phyloP scores from a whole-genome alignment of 371 early-diverging fungal species.

The Coemansia sp. region DNA sequence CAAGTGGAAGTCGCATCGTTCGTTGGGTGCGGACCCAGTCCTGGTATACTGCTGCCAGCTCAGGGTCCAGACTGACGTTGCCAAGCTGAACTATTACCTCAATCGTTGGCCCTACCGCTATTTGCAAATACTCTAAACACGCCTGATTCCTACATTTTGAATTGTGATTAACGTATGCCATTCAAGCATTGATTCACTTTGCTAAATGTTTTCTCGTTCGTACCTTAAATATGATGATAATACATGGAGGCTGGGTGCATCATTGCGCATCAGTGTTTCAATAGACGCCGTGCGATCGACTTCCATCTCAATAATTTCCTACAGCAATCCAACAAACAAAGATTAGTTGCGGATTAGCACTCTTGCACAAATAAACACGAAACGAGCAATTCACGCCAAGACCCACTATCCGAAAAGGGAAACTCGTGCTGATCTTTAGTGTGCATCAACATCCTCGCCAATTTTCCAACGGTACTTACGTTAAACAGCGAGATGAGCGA shows the following conservation, averaged over 20 bases:
- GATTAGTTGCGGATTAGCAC: too few relatives aligned
- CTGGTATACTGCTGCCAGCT: conserved; percentile 39
- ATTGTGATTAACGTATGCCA: too few relatives aligned
- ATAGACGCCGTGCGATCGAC: conserved; percentile 40
- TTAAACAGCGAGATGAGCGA: conserved; percentile 33
- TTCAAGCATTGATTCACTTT: too few relatives aligned
- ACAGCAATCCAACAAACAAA: neutral
- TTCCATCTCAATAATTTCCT: conserved; percentile 41
- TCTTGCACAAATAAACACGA: neutral
- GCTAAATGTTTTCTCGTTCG: too few relatives aligned
- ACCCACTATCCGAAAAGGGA: neutral
- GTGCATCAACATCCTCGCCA: neutral
- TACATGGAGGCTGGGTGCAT: conserved; percentile 45
- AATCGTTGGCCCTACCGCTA: conserved; percentile 38
- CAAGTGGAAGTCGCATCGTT: conserved; percentile 16
- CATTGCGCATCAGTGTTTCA: conserved; percentile 47
- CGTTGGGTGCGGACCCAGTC: conserved; percentile 41
- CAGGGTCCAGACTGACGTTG: conserved; percentile 32
- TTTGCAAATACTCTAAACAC: conserved; percentile 35
- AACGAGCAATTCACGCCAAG: neutral
- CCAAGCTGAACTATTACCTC: conserved; percentile 33
- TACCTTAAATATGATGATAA: conserved; percentile 35
- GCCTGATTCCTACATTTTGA: neutral
- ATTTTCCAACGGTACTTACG: conserved; percentile 16
- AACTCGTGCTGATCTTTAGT: neutral